Conservation (phyloP, 2,329 filamentous ascomycete species). For the Aspergillus spinulosporus region DNA sequence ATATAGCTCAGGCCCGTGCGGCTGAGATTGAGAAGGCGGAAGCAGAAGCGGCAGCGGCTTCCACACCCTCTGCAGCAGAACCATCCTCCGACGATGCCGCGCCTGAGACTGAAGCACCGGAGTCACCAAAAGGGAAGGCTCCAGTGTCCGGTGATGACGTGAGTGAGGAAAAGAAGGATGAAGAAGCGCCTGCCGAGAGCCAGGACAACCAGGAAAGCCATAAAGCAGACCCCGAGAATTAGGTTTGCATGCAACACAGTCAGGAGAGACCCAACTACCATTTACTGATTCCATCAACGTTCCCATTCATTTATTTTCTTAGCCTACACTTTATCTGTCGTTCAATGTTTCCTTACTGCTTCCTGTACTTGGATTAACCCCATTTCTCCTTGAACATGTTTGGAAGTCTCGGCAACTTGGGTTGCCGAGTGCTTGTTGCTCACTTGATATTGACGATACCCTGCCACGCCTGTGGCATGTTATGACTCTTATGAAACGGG, state of each 20-base stretch:
- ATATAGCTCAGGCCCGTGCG: constrained; percentile 53
- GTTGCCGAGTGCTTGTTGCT: constrained; percentile 15
- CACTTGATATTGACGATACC: constrained; percentile 27
- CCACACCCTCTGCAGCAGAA: constrained; percentile 25
- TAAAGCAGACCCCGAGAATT: constrained; percentile 2
- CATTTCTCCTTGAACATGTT: constrained; percentile 6
- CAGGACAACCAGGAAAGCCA: not conserved
- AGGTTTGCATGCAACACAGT: not conserved
- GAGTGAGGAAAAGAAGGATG: constrained; percentile 10
- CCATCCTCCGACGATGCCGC: constrained; percentile 12
- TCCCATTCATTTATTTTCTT: not conserved
- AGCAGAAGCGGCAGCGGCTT: constrained; percentile 28
- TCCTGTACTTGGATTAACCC: constrained; percentile 3
- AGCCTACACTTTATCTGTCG: not conserved
- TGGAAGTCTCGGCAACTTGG: not conserved
- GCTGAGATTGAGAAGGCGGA: constrained; percentile 49
- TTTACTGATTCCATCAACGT: constrained; percentile 7
- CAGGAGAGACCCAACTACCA: not conserved
- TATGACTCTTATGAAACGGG: constrained; percentile 26
- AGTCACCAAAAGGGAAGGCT: constrained; percentile 12
- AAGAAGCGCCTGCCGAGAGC: not conserved
- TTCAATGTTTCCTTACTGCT: constrained; percentile 4
- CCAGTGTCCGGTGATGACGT: constrained; percentile 7
- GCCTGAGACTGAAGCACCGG: constrained; percentile 11
- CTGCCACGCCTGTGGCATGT: constrained; percentile 25